phyloP scores from a whole-genome alignment of 768 basidiomycete species.

The Gloeophyllum trabeum region DNA sequence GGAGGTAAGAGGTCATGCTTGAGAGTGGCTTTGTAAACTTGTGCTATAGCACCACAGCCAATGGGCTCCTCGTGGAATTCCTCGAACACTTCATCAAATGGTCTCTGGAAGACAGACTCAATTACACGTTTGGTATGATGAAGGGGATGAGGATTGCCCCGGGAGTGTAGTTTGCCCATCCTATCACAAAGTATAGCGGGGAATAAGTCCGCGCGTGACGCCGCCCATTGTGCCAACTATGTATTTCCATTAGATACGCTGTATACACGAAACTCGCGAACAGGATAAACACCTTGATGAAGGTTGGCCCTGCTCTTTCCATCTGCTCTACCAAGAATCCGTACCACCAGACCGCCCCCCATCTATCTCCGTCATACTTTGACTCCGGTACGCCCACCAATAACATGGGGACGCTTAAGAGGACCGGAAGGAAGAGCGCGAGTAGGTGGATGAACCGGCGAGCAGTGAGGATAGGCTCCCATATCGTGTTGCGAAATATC shows the following conservation, averaged over 20 bases:
- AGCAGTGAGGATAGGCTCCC: constrained; percentile 81
- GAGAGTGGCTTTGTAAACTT: constrained; percentile 88
- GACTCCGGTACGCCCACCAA: constrained; percentile 49
- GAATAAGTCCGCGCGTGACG: constrained; percentile 89
- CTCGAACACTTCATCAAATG: constrained; percentile 85
- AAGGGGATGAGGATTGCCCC: constrained; percentile 71
- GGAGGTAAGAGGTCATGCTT: constrained; percentile 78
- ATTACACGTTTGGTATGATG: constrained; percentile 72
- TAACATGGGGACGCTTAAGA: constrained; percentile 77
- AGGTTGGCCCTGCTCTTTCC: constrained; percentile 93
- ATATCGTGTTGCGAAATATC: constrained; percentile 46
- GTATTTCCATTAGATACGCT: not conserved
- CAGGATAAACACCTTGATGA: constrained; percentile 66
- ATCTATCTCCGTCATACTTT: constrained; percentile 59
- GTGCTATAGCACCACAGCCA: constrained; percentile 98
- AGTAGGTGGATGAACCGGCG: constrained; percentile 77
- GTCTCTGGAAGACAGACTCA: constrained; percentile 70
- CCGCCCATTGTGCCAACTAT: constrained; percentile 97
- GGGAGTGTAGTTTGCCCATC: constrained; percentile 82
- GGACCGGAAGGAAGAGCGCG: constrained; percentile 78
- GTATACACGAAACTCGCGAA: not conserved
- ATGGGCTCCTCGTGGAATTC: constrained; percentile 82
- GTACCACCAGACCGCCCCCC: constrained; percentile 99
- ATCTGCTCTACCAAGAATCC: constrained; percentile 77
- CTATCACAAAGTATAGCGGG: constrained; percentile 75